Percentiles rank a stretch among this genome's conserved stretches.
Conservation (phyloP, 169 alveolate species). For the Blepharisma undulans region DNA sequence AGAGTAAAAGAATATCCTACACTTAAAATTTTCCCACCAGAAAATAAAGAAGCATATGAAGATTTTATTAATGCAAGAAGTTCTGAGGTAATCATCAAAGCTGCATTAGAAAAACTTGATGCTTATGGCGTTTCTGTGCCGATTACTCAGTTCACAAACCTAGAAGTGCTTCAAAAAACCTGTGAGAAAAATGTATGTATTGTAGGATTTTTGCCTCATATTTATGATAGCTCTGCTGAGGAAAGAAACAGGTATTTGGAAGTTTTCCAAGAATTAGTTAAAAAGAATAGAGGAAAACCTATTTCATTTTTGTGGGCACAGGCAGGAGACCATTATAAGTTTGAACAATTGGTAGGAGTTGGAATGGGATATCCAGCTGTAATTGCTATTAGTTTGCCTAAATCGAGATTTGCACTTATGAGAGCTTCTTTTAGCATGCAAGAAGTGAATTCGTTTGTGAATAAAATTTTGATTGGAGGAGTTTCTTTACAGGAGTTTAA, state of each 20-base stretch:
- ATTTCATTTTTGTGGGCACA: constrained; percentile 87
- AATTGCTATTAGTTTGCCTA: constrained; percentile 81
- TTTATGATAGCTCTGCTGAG: constrained; percentile 82
- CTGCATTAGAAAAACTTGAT: constrained; percentile 13
- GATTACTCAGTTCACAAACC: constrained; percentile 44
- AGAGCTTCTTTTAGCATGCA: constrained; percentile 70
- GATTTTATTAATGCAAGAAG: background rate
- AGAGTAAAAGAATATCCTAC: constrained; percentile 78
- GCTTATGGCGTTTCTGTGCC: constrained; percentile 76
- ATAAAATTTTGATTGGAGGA: background rate
- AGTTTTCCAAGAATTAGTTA: constrained; percentile 71
- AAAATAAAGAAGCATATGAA: background rate
- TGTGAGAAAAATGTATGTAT: constrained; percentile 86
- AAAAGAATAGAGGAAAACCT: constrained; percentile 82
- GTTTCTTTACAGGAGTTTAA: background rate
- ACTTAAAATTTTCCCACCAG: constrained; percentile 58
- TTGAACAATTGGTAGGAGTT: constrained; percentile 83
- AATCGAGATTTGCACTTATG: constrained; percentile 49
- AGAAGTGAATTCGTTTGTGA: constrained; percentile 5
- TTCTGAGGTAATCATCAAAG: background rate
- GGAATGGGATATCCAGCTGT: constrained; percentile 92
- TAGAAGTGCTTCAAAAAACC: constrained; percentile 55
- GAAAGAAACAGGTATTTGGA: constrained; percentile 84
- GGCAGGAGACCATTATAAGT: constrained; percentile 90
- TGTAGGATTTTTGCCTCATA: constrained; percentile 89